Percentiles rank a stretch among this genome's conserved stretches.
Evolutionary conservation across 2,329 filamentous ascomycete genomes (phyloP).

Genomic region (Penicillium brevicompactum): DNA sequence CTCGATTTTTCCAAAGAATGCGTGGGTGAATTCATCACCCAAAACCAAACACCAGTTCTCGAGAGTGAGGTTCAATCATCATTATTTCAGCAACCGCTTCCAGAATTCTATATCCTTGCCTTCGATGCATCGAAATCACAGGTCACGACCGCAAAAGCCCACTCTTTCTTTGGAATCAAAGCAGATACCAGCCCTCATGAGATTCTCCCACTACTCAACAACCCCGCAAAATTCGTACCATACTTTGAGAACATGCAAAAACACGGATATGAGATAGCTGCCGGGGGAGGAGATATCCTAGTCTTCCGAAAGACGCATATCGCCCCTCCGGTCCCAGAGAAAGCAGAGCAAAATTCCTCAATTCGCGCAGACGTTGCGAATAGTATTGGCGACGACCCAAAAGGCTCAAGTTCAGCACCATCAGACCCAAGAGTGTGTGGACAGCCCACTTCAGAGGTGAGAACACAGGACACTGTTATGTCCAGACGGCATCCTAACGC

Average conservation of each 20-base stretch:
- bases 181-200: slow-evolving; percentile 32
- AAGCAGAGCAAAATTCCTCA: slow-evolving; percentile 2
- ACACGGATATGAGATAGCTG: slow-evolving; percentile 47
- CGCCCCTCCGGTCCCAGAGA: background rate
- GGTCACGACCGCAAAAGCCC: slow-evolving; percentile 36
- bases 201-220: slow-evolving; percentile 40
- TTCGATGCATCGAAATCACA: slow-evolving; percentile 36
- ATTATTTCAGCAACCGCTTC: background rate
- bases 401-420: slow-evolving; percentile 2
- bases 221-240: slow-evolving; percentile 45
- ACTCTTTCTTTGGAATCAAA: slow-evolving; percentile 32
- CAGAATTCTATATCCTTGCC: slow-evolving; percentile 39
- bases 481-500: slow-evolving; percentile 28
- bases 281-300: slow-evolving; percentile 45
- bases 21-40: slow-evolving; percentile 9
- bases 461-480: slow-evolving; percentile 25
- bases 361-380: slow-evolving; percentile 13
- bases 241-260: slow-evolving; percentile 41
- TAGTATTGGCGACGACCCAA: slow-evolving; percentile 13
- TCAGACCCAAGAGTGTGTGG: background rate
- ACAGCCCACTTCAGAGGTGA: slow-evolving; percentile 20
- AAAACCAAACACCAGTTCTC: background rate
- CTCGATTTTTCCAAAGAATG: slow-evolving; percentile 9
- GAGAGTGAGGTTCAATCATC: background rate
- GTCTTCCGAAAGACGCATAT: slow-evolving; percentile 34